Conservation (phyloP, 2,329 filamentous ascomycete species). For the Claviceps sp. region DNA sequence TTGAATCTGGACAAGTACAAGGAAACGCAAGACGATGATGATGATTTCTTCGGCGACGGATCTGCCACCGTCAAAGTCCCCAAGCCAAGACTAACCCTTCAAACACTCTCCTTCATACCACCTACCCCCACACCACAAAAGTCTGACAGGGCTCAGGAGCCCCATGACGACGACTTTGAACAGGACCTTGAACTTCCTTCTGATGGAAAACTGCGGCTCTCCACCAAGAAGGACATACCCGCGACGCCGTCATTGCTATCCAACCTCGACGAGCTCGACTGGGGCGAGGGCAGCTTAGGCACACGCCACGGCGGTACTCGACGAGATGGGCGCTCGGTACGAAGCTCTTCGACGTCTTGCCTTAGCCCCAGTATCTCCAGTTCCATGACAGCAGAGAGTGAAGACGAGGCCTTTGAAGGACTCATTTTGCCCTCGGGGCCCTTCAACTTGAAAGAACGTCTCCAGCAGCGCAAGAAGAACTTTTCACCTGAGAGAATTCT, state of each 20-base stretch:
- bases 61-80: conserved; percentile 54
- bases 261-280: conserved; percentile 69
- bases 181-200: conserved; percentile 58
- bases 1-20: conserved; percentile 51
- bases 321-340: conserved; percentile 63
- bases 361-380: conserved; percentile 87
- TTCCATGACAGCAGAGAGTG: conserved; percentile 81
- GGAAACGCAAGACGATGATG: conserved; percentile 48
- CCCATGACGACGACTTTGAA: conserved; percentile 53
- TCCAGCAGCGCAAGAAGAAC: conserved; percentile 57
- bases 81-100: conserved; percentile 33
- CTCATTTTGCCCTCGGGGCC: conserved; percentile 73
- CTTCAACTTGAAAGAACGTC: conserved; percentile 66
- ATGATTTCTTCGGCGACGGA: conserved; percentile 50
- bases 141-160: conserved; percentile 18
- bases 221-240: conserved; percentile 46
- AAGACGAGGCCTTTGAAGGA: conserved; percentile 86
- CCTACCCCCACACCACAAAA: conserved; percentile 44
- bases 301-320: conserved; percentile 80
- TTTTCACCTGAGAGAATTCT: conserved; percentile 38
- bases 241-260: conserved; percentile 39
- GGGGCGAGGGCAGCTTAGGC: conserved; percentile 85
- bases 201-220: conserved; percentile 51
- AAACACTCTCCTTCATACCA: conserved; percentile 37
- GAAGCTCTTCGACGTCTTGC: conserved; percentile 77